phyloP scores from a whole-genome alignment of 2,329 filamentous ascomycete genomes.

The Aspergillus neotritici region DNA sequence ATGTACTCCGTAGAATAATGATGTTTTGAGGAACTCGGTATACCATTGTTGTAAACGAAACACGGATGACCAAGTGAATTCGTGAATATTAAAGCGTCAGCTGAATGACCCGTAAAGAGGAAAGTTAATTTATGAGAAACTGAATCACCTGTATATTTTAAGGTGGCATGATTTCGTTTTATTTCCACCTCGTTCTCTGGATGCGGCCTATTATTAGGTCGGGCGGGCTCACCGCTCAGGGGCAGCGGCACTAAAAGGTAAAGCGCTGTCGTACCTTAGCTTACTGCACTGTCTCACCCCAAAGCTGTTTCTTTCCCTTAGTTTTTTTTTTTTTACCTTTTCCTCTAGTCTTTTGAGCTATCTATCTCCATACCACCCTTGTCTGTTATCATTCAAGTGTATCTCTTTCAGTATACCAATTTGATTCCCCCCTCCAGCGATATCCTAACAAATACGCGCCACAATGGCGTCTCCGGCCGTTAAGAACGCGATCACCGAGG shows the following conservation, averaged over 20 bases:
- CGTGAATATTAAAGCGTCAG: no score
- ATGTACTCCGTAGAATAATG: background rate
- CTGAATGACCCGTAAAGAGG: no score
- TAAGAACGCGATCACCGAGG: constrained; percentile 43
- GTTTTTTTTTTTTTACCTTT: constrained; percentile 5
- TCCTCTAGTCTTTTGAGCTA: constrained; percentile 6
- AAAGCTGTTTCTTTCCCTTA: constrained; percentile 8
- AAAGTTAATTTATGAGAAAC: no score
- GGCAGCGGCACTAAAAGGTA: constrained; percentile 11
- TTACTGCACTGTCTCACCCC: constrained; percentile 10
- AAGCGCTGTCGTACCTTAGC: constrained; percentile 7
- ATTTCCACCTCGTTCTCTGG: no score
- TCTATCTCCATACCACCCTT: background rate
- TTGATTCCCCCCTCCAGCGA: background rate
- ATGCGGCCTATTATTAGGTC: no score
- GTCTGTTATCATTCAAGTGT: constrained; percentile 1
- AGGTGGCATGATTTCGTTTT: no score
- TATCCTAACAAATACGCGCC: constrained; percentile 18
- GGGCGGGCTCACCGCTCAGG: constrained; percentile 15
- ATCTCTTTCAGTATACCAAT: background rate
- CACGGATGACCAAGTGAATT: background rate
- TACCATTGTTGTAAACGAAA: background rate
- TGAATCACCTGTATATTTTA: no score
- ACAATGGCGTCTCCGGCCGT: constrained; percentile 40
- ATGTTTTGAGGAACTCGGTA: background rate